A percentile compares a stretch with the other conserved stretches of the same genome.
phyloP scores from a whole-genome alignment of 1,284 basidiomycete species.

The Boletus subluridellus region DNA sequence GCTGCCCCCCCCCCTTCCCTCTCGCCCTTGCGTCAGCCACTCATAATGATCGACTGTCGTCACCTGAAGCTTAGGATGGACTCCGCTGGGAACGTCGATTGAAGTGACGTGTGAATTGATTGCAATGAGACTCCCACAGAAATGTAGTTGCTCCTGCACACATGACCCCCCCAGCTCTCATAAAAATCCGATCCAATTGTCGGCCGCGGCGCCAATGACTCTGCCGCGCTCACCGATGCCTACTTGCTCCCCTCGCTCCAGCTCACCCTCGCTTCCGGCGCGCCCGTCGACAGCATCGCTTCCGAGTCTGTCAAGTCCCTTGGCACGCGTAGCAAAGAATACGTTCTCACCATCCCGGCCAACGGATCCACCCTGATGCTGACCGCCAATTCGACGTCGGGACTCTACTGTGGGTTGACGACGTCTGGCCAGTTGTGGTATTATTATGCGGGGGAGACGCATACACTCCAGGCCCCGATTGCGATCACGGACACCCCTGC shows the following conservation, averaged over 20 bases:
- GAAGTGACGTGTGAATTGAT: too few species aligned
- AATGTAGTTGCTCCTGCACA: neutral
- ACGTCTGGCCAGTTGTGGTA: constrained; percentile 83
- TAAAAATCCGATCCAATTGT: constrained; percentile 25
- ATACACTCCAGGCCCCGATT: constrained; percentile 59
- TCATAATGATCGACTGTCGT: too few species aligned
- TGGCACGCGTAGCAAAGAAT: constrained; percentile 60
- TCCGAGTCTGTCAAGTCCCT: constrained; percentile 55
- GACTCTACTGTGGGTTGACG: constrained; percentile 75
- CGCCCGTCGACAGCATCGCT: constrained; percentile 42
- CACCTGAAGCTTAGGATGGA: rapidly evolving
- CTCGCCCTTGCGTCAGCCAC: too few species aligned
- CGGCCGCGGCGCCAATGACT: constrained; percentile 47
- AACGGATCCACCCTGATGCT: constrained; percentile 61
- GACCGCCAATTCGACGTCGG: constrained; percentile 69
- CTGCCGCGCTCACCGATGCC: constrained; percentile 31
- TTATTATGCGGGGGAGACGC: constrained; percentile 45
- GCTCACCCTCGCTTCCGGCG: neutral
- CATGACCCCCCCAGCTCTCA: neutral
- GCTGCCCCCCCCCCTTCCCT: too few species aligned
- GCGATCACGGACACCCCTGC: constrained; percentile 61
- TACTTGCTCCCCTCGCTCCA: constrained; percentile 36
- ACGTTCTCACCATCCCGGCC: constrained; percentile 59
- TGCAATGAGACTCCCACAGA: neutral
- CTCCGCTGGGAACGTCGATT: too few species aligned